These are phyloP conservation scores for Pseudocohnilembus persalinus DNA, from an alignment of 169 alveolate genomes.

Conservation along the genomic window DNA sequence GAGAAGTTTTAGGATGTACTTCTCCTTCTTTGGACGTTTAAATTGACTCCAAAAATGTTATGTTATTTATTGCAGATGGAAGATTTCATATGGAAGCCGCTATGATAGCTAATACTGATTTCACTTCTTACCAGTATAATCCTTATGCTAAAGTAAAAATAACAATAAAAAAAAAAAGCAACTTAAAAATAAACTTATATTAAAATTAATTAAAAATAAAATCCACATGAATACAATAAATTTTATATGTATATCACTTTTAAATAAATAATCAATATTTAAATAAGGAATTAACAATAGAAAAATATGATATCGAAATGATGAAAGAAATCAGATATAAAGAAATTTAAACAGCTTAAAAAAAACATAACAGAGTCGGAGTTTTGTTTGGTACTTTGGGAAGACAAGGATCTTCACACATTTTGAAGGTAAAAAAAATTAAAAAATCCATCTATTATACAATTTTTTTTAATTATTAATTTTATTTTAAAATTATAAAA, in stretches of 20 bases:
- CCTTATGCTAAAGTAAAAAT: slow-evolving; percentile 88
- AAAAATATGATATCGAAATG: slow-evolving; percentile 83
- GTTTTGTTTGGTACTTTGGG: slow-evolving; percentile 93
- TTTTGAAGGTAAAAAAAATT: slow-evolving; percentile 33
- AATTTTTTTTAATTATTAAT: background rate
- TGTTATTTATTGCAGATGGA: slow-evolving; percentile 97
- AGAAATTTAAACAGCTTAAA: slow-evolving; percentile 63
- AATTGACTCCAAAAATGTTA: slow-evolving; percentile 34
- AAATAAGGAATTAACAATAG: slow-evolving; percentile 77
- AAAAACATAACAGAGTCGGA: slow-evolving; percentile 67
- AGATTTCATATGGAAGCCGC: slow-evolving; percentile 99
- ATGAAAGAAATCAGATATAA: slow-evolving; percentile 88
- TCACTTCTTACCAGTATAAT: slow-evolving; percentile 91
- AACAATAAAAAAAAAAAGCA: background rate
- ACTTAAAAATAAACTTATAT: too few relatives aligned
- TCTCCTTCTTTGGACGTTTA: slow-evolving; percentile 79
- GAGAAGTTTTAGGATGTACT: slow-evolving; percentile 97
- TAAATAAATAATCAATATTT: too few relatives aligned
- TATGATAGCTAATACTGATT: slow-evolving; percentile 96
- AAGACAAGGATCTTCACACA: slow-evolving; percentile 89
- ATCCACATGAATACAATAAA: too few relatives aligned
- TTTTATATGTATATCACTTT: too few relatives aligned
- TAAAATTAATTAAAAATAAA: too few relatives aligned
- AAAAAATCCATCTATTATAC: background rate
- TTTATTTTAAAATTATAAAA: too few relatives aligned